phyloP scores from a whole-genome alignment of 2,329 filamentous ascomycete species.

The Colletotrichum endophyticum region DNA sequence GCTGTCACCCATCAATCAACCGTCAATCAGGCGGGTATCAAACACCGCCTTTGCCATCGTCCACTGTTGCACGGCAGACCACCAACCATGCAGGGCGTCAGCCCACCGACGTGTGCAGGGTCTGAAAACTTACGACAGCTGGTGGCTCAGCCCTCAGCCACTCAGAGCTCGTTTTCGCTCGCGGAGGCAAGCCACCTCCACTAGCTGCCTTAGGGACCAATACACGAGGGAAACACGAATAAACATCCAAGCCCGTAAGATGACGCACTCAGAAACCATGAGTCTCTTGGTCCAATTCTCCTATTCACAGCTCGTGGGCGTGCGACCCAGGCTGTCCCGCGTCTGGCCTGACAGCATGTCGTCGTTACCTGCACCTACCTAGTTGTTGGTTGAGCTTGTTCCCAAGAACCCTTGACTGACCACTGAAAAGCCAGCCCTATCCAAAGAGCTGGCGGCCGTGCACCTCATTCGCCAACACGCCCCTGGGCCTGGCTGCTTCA shows the following conservation, averaged over 20 bases:
- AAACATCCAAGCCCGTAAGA: not conserved
- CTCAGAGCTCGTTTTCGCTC: not conserved
- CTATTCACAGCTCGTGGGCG: not conserved
- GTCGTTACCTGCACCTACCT: not conserved
- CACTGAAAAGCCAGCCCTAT: not conserved
- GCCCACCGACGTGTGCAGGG: constrained; percentile 3
- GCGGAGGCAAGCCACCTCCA: not conserved
- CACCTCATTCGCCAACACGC: not conserved
- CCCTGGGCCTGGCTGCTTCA: not conserved
- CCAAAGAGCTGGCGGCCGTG: not conserved
- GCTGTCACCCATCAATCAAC: not conserved
- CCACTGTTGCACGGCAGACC: not conserved
- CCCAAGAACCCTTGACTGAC: not conserved
- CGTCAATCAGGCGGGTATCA: not conserved
- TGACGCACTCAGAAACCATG: not conserved
- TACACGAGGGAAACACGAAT: constrained; percentile 2
- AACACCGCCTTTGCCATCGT: not conserved
- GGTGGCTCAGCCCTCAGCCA: constrained; percentile 18
- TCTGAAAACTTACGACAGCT: constrained; percentile 12
- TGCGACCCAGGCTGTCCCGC: not conserved
- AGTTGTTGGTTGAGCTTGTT: not conserved
- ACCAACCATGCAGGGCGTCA: not conserved
- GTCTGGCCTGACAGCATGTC: not conserved
- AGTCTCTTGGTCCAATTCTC: not conserved
- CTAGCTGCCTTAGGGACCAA: not conserved